A percentile compares a stretch with the other conserved stretches of the same genome.
Conservation (phyloP, 345 rosid species). For the Reutealis trisperma region DNA sequence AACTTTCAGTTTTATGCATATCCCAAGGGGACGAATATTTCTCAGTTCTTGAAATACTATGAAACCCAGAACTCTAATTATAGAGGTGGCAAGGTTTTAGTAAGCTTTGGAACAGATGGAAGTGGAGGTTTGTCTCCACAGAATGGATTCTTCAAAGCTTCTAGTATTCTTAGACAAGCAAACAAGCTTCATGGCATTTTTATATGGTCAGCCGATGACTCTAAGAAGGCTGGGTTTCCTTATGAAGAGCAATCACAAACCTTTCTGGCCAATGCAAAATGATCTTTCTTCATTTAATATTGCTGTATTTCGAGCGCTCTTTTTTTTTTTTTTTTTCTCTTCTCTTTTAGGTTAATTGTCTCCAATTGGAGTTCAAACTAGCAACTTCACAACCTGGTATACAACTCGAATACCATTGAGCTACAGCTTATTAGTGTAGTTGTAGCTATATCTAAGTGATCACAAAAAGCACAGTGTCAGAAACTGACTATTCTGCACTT, state of each 20-base stretch:
- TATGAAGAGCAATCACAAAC: conserved; percentile 42
- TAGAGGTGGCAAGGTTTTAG: conserved; percentile 42
- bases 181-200: conserved; percentile 58
- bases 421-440: too few species aligned
- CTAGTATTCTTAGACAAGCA: conserved; percentile 26
- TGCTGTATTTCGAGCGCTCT: not conserved
- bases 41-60: conserved; percentile 43
- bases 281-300: conserved; percentile 6
- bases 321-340: too few species aligned
- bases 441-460: too few species aligned
- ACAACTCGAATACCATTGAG: too few species aligned
- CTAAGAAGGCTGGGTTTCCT: conserved; percentile 43
- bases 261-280: conserved; percentile 26
- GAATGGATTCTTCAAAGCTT: conserved; percentile 51
- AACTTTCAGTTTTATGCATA: conserved; percentile 68
- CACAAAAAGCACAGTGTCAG: too few species aligned
- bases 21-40: conserved; percentile 37
- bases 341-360: too few species aligned
- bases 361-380: too few species aligned
- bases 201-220: conserved; percentile 63
- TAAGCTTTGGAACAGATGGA: conserved; percentile 49
- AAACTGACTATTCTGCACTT: too few species aligned
- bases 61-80: conserved; percentile 44
- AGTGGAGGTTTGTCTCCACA: conserved; percentile 49
- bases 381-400: too few species aligned